A percentile compares a stretch with the other conserved stretches of the same genome.
Evolutionary conservation across 208 protist genomes (phyloP).

Genomic region (Leishmania lainsoni): DNA sequence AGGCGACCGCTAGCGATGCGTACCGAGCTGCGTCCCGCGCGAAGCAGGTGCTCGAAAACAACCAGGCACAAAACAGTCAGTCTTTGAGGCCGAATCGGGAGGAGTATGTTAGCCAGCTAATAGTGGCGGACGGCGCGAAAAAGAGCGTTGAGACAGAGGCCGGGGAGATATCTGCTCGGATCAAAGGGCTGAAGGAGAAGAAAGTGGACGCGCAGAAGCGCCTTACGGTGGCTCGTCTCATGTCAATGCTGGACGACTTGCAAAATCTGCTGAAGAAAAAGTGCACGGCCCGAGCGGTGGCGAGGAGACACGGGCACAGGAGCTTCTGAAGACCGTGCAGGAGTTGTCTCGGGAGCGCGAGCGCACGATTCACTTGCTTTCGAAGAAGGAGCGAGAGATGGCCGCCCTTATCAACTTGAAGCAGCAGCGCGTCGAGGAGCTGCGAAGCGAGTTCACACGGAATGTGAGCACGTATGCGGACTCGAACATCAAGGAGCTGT

Average conservation of each 20-base stretch:
- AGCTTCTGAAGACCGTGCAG: slow-evolving; percentile 73
- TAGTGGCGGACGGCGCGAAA: slow-evolving; percentile 47
- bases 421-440: slow-evolving; percentile 60
- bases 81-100: slow-evolving; percentile 38
- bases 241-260: slow-evolving; percentile 83
- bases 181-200: slow-evolving; percentile 46
- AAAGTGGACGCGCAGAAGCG: slow-evolving; percentile 54
- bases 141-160: slow-evolving; percentile 53
- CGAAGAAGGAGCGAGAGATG: slow-evolving; percentile 74
- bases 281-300: slow-evolving; percentile 37
- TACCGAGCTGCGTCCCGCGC: slow-evolving; percentile 24
- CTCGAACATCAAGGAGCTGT: slow-evolving; percentile 51
- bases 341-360: slow-evolving; percentile 82
- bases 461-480: slow-evolving; percentile 49
- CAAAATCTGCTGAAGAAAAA: slow-evolving; percentile 64
- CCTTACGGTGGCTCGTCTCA: slow-evolving; percentile 64
- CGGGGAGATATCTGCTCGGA: slow-evolving; percentile 38
- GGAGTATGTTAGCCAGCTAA: slow-evolving; percentile 64
- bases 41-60: slow-evolving; percentile 51
- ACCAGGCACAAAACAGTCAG: slow-evolving; percentile 17
- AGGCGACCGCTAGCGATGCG: slow-evolving; percentile 10
- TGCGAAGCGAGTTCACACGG: slow-evolving; percentile 58
- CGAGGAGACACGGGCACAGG: slow-evolving; percentile 63
- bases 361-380: slow-evolving; percentile 53
- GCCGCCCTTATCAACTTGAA: slow-evolving; percentile 69